Base-by-base conservation (phyloP, 305 asterid species). In the Rubia peregrina region DNA sequence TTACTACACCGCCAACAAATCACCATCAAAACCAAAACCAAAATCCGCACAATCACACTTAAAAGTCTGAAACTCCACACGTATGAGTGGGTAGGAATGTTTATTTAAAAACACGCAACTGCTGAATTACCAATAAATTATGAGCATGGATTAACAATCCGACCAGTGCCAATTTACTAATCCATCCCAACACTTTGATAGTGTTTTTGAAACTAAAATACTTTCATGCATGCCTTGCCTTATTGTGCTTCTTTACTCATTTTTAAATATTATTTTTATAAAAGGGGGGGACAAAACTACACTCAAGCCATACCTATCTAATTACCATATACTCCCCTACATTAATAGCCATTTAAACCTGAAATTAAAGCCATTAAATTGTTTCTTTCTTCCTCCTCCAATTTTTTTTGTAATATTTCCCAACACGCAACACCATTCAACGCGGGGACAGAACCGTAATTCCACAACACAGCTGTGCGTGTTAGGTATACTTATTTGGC, bases 401-500 rank as follows among this genome's bases (percentile, higher is more conserved):
- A n/a, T n/a, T n/a, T n/a, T n/a, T n/a, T n/a, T n/a, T n/a, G n/a
- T n/a, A n/a, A 30, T 36, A 24, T 61, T 61, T 61, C 38, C 63
- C 44, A 61, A 63, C 40, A 8, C n/a, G 16, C n/a, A 36, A 17
- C 7, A 38, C 1, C 3, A n/a, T 1, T 19, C 0, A 36, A 19
- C 1, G 22, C 1, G 56, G 69, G 79, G 77, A 67, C 5, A 80
- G 59, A 70, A 11, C 5, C 0, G 75, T 80, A 59, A 62, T 75
- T 78, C 21, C 11, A 17, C 40, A 10, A 16, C 22, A 1, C 36
- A 41, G 38, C 46, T 26, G 65, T 26, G 61, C 70, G 30, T 33
- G 75, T 71, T 70, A 72, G 75, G 75, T 75, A 73, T 77, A 79
- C 61, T 56, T 53, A 40, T 66, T 79, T 70, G 86, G 85, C 82